These are phyloP conservation scores for Xylariaceae sp. DNA, from an alignment of 2,329 filamentous ascomycete species.

Conservation along the genomic window DNA sequence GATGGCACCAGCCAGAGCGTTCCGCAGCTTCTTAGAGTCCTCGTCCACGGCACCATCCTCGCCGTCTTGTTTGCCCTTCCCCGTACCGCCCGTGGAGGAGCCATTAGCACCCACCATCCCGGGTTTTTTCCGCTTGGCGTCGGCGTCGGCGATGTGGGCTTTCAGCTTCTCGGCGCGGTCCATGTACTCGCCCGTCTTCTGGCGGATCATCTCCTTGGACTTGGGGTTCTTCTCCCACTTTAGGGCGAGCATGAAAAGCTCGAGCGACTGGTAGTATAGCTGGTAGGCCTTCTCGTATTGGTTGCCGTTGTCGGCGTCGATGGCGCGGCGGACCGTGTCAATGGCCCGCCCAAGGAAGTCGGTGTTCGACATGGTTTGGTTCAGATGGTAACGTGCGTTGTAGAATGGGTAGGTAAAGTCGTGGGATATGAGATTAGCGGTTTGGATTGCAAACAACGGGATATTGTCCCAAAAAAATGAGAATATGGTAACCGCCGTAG, in stretches of 20 bases:
- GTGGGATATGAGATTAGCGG: not conserved
- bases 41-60: conserved; percentile 74
- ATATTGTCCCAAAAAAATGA: no score
- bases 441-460: no score
- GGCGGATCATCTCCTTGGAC: conserved; percentile 95
- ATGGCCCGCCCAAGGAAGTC: conserved; percentile 98
- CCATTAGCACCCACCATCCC: conserved; percentile 77
- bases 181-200: conserved; percentile 97
- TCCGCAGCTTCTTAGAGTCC: conserved; percentile 93
- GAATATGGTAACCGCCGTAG: no score
- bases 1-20: conserved; percentile 89
- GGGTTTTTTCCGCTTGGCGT: conserved; percentile 73
- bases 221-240: conserved; percentile 99
- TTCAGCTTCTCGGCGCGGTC: conserved; percentile 98
- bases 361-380: conserved; percentile 80
- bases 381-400: not conserved
- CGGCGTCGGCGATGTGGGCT: conserved; percentile 79
- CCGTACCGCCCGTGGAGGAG: conserved; percentile 66
- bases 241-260: conserved; percentile 97
- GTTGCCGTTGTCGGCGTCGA: conserved; percentile 92
- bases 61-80: conserved; percentile 61
- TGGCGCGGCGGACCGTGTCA: conserved; percentile 95
- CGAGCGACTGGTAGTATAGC: conserved; percentile 92
- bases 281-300: conserved; percentile 98
- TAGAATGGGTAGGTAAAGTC: not conserved